These are phyloP conservation scores for Triglochin maritima DNA, from an alignment of 106 monocot genomes.

Conservation along the genomic window DNA sequence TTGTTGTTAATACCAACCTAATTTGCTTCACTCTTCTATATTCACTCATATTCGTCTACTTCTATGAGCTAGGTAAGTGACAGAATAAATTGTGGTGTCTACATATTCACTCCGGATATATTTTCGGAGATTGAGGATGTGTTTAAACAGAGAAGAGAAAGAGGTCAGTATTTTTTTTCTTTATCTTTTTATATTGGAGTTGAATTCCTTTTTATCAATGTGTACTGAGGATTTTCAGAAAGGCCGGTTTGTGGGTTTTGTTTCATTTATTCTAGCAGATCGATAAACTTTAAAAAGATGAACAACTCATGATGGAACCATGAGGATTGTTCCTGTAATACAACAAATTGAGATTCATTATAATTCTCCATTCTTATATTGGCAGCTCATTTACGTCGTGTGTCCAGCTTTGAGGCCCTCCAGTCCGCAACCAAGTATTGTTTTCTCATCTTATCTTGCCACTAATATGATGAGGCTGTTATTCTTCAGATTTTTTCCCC, in stretches of 20 bases:
- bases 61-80: constrained; percentile 62
- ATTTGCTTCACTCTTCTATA: not conserved
- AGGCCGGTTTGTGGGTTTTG: too few relatives aligned
- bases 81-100: constrained; percentile 92
- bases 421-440: constrained; percentile 86
- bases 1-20: too few relatives aligned
- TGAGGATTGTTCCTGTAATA: too few relatives aligned
- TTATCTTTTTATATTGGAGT: not conserved
- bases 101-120: constrained; percentile 94
- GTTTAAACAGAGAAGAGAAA: constrained; percentile 54
- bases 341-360: too few relatives aligned
- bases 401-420: constrained; percentile 87
- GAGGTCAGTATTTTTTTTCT: constrained; percentile 33
- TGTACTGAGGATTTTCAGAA: too few relatives aligned
- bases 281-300: too few relatives aligned
- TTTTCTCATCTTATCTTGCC: not conserved
- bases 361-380: constrained; percentile 6
- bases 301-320: too few relatives aligned
- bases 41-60: not conserved
- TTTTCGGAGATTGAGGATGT: constrained; percentile 74
- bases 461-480: not conserved
- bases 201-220: too few relatives aligned
- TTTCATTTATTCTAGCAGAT: too few relatives aligned
- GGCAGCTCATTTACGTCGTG: constrained; percentile 68
- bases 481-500: too few relatives aligned